Evolutionary conservation across 225 moss, liverwort and hornwort genomes (phyloP), one percentile per base, ranked within the genome.

Genomic region (Marchantia paleacea): DNA sequence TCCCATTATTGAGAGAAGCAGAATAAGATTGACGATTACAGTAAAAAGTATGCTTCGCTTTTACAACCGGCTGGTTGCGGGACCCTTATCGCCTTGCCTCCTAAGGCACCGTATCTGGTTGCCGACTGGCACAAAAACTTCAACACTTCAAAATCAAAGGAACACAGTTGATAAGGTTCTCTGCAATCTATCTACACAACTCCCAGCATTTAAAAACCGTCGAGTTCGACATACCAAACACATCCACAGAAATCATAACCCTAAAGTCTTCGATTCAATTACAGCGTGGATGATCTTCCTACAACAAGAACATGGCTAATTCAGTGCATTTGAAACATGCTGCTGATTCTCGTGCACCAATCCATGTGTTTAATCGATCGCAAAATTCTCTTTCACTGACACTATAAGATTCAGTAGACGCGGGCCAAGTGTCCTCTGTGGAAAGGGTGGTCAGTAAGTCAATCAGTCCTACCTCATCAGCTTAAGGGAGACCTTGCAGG

Each of bases 1-100:
- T 89, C 84, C 89, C 89, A 86, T 89, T 80, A 73, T 85, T 82
- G 80, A 78, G 72, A 58, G 58, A 79, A 69, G 18, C 67, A 62
- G n/a, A 64, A 39, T 9, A 9, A 3, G 64, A 64, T 39, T 2
- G 39, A 39, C 39, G 39, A 39, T 39, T 39, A 39, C 3, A 39
- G 13, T 20, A 20, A 19, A 52, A 49, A 73, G 3, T 14, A 15
- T 25, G 73, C 54, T 74, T 26, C 73, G 22, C 20, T 7, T 50
- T 20, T 71, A 50, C 10, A 28, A 55, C 25, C 53, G 12, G 54
- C 28, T 24, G 13, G 49, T 22, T 52, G 52, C 24, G 24, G 52
- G 51, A 12, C 54, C 75, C 54, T 24, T 75, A 0, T 75, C 75
- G 55, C 54, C 70, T 75, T 75, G 25, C 55, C 26, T 55, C 28